phyloP scores from a whole-genome alignment of 2,329 filamentous ascomycete genomes.

The Exophiala oligosperma region DNA sequence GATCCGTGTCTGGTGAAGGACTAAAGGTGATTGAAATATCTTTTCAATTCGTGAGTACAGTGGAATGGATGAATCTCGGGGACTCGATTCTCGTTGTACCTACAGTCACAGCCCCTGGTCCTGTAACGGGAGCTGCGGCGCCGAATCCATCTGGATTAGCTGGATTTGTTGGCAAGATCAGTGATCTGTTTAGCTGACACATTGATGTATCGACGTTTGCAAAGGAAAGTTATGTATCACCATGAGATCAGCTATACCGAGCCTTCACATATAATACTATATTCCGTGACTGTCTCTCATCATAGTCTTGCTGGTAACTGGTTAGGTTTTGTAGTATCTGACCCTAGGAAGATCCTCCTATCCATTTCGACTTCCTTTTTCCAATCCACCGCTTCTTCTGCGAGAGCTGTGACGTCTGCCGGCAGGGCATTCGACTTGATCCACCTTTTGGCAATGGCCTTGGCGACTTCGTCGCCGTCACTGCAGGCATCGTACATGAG shows the following conservation, averaged over 20 bases:
- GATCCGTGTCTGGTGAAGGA: slow-evolving; percentile 24
- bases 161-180: slow-evolving; percentile 58
- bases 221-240: no score
- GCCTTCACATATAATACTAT: not conserved
- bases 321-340: not conserved
- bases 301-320: slow-evolving; percentile 13
- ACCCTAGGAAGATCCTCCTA: slow-evolving; percentile 22
- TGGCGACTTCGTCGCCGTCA: slow-evolving; percentile 36
- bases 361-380: slow-evolving; percentile 18
- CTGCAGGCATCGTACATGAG: slow-evolving; percentile 40
- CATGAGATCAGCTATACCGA: no score
- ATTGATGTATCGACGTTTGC: not conserved
- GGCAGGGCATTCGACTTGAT: slow-evolving; percentile 22
- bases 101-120: slow-evolving; percentile 52
- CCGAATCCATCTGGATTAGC: slow-evolving; percentile 56
- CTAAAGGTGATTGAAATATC: slow-evolving; percentile 46
- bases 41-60: slow-evolving; percentile 58
- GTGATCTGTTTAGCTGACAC: slow-evolving; percentile 26
- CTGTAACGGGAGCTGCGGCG: slow-evolving; percentile 48
- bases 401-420: slow-evolving; percentile 2
- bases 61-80: slow-evolving; percentile 58
- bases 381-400: not conserved
- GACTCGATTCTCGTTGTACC: slow-evolving; percentile 62
- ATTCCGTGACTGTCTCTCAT: slow-evolving; percentile 2
- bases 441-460: slow-evolving; percentile 41